phyloP scores from a whole-genome alignment of 208 protist species.

The Leishmania major region DNA sequence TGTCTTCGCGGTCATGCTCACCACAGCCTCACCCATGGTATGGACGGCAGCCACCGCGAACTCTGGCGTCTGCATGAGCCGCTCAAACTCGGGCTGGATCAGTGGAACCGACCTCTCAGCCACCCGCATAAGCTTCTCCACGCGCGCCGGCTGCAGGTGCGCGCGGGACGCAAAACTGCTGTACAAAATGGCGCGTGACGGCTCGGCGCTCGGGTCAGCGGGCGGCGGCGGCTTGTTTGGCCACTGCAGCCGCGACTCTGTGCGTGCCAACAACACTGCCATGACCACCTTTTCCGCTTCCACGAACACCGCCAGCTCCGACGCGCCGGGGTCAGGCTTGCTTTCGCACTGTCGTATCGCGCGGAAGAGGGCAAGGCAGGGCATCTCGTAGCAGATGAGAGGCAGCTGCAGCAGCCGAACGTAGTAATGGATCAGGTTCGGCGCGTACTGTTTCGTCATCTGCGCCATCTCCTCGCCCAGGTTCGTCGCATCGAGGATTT shows the following conservation, averaged over 20 bases:
- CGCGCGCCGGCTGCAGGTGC: conserved; percentile 52
- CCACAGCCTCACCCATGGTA: conserved; percentile 14
- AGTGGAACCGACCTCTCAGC: conserved; percentile 26
- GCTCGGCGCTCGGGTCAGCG: conserved; percentile 25
- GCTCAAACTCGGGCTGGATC: conserved; percentile 45
- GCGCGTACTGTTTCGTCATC: conserved; percentile 37
- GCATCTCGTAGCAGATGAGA: conserved; percentile 53
- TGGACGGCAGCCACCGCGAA: conserved; percentile 15
- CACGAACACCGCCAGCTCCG: conserved; percentile 37
- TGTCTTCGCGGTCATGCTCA: not conserved
- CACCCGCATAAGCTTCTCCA: conserved; percentile 62
- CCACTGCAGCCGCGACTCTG: conserved; percentile 42
- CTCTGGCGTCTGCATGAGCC: conserved; percentile 11
- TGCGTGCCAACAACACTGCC: conserved; percentile 63
- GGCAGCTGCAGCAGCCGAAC: conserved; percentile 63
- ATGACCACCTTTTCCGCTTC: conserved; percentile 59
- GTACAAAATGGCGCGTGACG: conserved; percentile 42
- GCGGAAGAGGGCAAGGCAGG: conserved; percentile 48
- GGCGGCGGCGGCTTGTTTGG: conserved; percentile 33
- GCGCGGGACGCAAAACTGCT: conserved; percentile 67
- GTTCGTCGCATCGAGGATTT: conserved; percentile 47
- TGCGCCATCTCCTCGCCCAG: conserved; percentile 38
- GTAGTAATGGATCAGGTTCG: conserved; percentile 64
- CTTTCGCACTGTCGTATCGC: conserved; percentile 31
- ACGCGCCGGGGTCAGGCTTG: conserved; percentile 1